Evolutionary conservation across 1,284 basidiomycete genomes (phyloP).

Genomic region (Boletus semigastroideus): DNA sequence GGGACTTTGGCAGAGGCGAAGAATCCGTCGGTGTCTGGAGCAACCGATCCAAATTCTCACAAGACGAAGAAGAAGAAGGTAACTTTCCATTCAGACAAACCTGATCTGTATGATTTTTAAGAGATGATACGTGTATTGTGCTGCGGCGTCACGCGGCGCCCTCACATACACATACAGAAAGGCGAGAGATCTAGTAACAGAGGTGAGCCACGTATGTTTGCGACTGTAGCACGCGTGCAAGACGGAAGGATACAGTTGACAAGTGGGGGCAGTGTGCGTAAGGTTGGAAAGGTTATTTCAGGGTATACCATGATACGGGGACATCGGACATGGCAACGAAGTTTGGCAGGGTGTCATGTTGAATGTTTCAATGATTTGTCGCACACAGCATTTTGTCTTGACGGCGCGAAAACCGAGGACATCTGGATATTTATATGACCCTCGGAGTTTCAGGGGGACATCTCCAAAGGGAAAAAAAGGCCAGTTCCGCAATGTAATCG

Average conservation of each 20-base stretch:
- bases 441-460: conserved; percentile 4
- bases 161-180: not conserved
- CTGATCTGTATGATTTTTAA: conserved; percentile 60
- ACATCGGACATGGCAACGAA: conserved; percentile 13
- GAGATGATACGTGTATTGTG: not conserved
- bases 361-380: conserved; percentile 13
- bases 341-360: conserved; percentile 7
- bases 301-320: conserved; percentile 1
- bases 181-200: too few species aligned
- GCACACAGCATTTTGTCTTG: conserved; percentile 10
- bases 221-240: not conserved
- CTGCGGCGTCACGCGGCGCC: too few species aligned
- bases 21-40: conserved; percentile 1
- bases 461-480: not conserved
- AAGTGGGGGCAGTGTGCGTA: not conserved
- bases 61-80: conserved; percentile 64
- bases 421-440: conserved; percentile 3
- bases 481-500: not conserved
- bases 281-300: conserved; percentile 1
- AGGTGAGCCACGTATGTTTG: not conserved
- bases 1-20: conserved; percentile 9
- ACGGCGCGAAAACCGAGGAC: conserved; percentile 14
- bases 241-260: not conserved
- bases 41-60: not conserved
- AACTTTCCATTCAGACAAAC: conserved; percentile 64